Percentiles rank a stretch among this genome's conserved stretches.
Conservation (phyloP, 192 early-diverging fungal species). For the Coemansia sp. region DNA sequence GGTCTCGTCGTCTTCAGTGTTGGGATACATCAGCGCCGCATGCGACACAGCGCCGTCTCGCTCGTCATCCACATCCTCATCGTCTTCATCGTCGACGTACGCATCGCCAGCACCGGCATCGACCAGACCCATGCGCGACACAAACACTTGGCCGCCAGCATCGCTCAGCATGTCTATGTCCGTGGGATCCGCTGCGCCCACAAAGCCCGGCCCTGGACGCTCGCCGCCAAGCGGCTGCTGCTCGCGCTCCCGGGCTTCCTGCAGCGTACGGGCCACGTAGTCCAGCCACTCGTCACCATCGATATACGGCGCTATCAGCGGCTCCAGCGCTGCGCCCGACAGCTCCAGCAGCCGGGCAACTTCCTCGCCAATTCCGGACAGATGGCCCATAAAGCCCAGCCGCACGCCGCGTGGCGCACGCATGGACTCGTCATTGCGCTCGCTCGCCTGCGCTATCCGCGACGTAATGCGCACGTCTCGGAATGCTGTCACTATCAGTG, state of each 20-base stretch:
- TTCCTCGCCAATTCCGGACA: conserved; percentile 97
- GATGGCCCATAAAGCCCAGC: conserved; percentile 97
- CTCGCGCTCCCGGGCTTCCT: conserved; percentile 44
- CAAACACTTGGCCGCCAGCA: conserved; percentile 36
- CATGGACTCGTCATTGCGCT: conserved; percentile 75
- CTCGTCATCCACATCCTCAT: conserved; percentile 37
- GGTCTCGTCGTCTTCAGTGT: conserved; percentile 28
- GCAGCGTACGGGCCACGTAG: conserved; percentile 41
- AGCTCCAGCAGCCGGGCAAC: conserved; percentile 86
- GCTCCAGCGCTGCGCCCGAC: conserved; percentile 41
- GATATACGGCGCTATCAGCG: conserved; percentile 44
- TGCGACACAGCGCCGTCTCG: conserved; percentile 26
- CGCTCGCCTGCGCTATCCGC: conserved; percentile 81
- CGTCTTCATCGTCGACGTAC: conserved; percentile 29
- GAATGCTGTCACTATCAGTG: conserved; percentile 68
- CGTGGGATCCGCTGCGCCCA: conserved; percentile 10
- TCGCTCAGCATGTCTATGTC: conserved; percentile 23
- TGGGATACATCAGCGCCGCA: conserved; percentile 19
- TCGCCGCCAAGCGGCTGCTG: conserved; percentile 54
- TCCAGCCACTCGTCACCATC: conserved; percentile 54
- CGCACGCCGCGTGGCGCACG: conserved; percentile 84
- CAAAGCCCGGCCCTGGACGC: conserved; percentile 23
- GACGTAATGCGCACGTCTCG: conserved; percentile 82
- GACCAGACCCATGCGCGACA: conserved; percentile 49
- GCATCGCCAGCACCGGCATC: conserved; percentile 24